Evolutionary conservation across 148 eudicot genomes (phyloP), one percentile per base, ranked within the genome.

Genomic region (Chenopodium suecicum): DNA sequence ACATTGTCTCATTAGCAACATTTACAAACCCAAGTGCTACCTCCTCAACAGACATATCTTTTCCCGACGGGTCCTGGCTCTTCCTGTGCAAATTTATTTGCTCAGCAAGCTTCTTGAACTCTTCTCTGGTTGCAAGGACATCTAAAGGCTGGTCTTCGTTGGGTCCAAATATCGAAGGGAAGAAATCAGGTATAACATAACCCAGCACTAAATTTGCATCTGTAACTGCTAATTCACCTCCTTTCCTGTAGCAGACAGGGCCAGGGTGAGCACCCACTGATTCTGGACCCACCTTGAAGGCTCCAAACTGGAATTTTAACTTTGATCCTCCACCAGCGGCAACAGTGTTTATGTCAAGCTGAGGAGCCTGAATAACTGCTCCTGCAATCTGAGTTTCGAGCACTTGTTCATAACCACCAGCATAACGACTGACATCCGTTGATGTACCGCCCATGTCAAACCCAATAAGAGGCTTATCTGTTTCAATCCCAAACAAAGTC

Each of bases 401-500:
- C 73, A 96, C 98, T 82, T 96, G 99, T 79, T 96, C 99, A 79
- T 88, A 96, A 77, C 85, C 87, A 19, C 99, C 99, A 8, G 97
- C 98, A 87, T 94, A 96, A 66, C 99, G 90, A 84, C 99, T 96
- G 44, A 96, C 99, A 90, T 96, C 99, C 14, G 99, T 96, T 68
- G 99, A 96, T 54, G 99, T 96, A 84, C 99, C 99, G 58, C 99
- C 99, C 99, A 96, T 96, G 87, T 96, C 99, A 82, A 96, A 96
- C 75, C 99, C 99, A 78, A 96, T 96, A n/a, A 96, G 91, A 60
- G 99, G 95, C 82, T 91, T 96, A 22, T 91, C 93, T 4, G 98
- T 96, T 89, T 96, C 99, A 27, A 92, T 80, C 74, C 92, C 92
- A 86, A 86, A 94, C 72, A 94, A 88, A 37, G 99, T 96, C 81